phyloP scores from a whole-genome alignment of 2,329 filamentous ascomycete species.

The Xylaria sp. region DNA sequence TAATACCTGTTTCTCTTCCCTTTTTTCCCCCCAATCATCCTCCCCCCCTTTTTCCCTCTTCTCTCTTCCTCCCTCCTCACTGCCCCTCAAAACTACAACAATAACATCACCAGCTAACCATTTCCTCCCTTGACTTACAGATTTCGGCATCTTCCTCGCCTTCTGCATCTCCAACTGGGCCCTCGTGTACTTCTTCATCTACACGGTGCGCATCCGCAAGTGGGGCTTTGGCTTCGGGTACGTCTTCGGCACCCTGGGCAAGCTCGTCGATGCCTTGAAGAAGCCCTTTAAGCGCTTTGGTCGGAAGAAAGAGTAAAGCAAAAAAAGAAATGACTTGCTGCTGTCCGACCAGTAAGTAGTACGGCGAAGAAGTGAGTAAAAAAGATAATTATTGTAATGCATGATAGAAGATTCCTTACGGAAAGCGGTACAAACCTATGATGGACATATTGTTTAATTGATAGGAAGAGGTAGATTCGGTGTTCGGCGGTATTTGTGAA shows the following conservation, averaged over 20 bases:
- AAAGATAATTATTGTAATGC: background rate
- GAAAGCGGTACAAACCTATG: no score
- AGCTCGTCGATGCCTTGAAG: constrained; percentile 49
- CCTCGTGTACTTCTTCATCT: constrained; percentile 81
- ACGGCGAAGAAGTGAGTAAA: background rate
- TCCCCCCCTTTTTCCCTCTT: background rate
- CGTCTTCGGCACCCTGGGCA: constrained; percentile 57
- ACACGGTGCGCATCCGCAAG: constrained; percentile 74
- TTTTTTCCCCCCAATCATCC: no score
- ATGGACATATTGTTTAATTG: background rate
- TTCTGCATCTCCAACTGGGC: constrained; percentile 78
- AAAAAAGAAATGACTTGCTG: background rate
- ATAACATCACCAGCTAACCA: background rate
- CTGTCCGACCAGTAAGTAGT: background rate
- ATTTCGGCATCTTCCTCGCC: constrained; percentile 76
- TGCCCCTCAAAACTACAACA: no score
- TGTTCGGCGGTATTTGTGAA: background rate
- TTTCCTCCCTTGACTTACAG: constrained; percentile 40
- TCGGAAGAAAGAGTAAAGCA: constrained; percentile 21
- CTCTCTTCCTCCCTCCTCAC: background rate
- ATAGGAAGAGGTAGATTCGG: background rate
- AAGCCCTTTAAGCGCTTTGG: constrained; percentile 43
- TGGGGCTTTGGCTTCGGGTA: constrained; percentile 76
- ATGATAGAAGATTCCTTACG: background rate
- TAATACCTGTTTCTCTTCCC: no score